These are phyloP conservation scores for Neurospora hispaniola DNA, from an alignment of 495 filamentous ascomycete genomes.

Conservation along the genomic window DNA sequence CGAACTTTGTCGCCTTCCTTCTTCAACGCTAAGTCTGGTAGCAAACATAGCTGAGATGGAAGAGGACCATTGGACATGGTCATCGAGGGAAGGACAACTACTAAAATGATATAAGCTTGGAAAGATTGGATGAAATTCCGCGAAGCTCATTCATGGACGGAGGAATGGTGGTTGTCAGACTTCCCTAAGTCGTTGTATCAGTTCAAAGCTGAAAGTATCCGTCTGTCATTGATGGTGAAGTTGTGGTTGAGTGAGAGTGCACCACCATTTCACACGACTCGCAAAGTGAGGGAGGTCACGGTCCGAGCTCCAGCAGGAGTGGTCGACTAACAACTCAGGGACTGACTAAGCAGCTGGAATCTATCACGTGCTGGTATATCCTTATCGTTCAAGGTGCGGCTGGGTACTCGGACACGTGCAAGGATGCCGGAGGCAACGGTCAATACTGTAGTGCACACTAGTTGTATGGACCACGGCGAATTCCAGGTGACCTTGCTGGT, in stretches of 20 bases:
- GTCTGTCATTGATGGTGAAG: not conserved
- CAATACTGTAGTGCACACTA: too few relatives aligned
- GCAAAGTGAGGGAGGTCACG: not conserved
- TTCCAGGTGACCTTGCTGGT: conserved; percentile 5
- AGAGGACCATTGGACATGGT: conserved; percentile 47
- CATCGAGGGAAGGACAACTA: not conserved
- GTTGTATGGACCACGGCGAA: not conserved
- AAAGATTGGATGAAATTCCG: not conserved
- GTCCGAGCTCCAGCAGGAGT: not conserved
- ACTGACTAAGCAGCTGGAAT: not conserved
- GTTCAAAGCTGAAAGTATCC: not conserved
- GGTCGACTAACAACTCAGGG: not conserved
- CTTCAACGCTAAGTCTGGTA: conserved; percentile 48
- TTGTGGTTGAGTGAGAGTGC: not conserved
- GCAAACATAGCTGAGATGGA: conserved; percentile 56
- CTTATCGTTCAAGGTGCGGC: not conserved
- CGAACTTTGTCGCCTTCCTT: conserved; percentile 64
- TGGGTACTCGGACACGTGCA: too few relatives aligned
- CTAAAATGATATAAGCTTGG: not conserved
- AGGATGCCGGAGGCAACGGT: too few relatives aligned
- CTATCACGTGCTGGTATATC: not conserved
- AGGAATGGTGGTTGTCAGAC: not conserved
- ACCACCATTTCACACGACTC: not conserved
- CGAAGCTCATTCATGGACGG: not conserved
- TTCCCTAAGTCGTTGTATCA: not conserved